Conservation (phyloP, 1,284 basidiomycete genomes). For the Pterulicium gracile region DNA sequence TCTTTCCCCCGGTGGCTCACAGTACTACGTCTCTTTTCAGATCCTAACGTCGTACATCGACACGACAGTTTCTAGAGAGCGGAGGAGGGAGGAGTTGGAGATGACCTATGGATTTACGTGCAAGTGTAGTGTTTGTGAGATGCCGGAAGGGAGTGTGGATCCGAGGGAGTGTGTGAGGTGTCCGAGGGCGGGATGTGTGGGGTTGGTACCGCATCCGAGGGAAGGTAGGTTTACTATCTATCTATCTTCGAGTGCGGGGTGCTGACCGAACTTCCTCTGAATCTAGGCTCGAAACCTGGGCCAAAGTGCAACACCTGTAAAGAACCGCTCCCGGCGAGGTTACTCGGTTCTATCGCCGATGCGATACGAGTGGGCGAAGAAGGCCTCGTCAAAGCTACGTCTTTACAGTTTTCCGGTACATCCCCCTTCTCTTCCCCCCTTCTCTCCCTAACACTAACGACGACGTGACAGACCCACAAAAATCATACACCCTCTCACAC, state of each 20-base stretch:
- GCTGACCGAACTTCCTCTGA: not conserved
- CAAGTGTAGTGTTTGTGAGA: constrained; percentile 49
- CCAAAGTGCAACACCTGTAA: constrained; percentile 38
- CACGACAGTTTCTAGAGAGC: constrained; percentile 50
- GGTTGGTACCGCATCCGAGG: constrained; percentile 41
- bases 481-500: constrained; percentile 49
- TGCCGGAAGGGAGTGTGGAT: constrained; percentile 31
- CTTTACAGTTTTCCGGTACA: constrained; percentile 45
- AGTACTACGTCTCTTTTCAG: constrained; percentile 19
- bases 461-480: constrained; percentile 49
- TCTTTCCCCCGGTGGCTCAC: constrained; percentile 2
- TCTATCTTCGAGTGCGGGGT: not conserved
- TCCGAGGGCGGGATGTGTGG: constrained; percentile 47
- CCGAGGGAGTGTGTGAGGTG: constrained; percentile 63
- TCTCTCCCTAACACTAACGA: too few relatives aligned
- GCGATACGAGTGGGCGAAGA: constrained; percentile 56
- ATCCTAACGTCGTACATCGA: constrained; percentile 79
- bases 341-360: constrained; percentile 42
- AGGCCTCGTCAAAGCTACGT: constrained; percentile 58
- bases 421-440: constrained; percentile 2
- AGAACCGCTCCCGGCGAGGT: constrained; percentile 44
- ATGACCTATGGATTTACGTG: constrained; percentile 81
- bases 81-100: constrained; percentile 47
- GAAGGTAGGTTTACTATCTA: constrained; percentile 32
- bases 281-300: not conserved